These are phyloP conservation scores for Verticillium isaacii DNA, from an alignment of 2,329 filamentous ascomycete species.

Conservation along the genomic window DNA sequence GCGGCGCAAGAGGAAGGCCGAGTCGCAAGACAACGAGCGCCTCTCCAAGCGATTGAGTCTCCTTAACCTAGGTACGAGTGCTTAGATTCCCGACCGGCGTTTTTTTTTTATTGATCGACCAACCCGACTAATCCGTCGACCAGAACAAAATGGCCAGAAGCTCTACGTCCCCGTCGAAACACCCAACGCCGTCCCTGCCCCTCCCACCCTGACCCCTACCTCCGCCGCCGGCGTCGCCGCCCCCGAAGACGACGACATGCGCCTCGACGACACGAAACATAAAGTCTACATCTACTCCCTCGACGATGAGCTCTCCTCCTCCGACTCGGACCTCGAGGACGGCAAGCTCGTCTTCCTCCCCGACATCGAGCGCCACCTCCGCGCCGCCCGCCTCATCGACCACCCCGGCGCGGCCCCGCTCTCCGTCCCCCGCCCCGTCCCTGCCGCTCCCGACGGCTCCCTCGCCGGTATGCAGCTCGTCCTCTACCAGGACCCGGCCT, in stretches of 20 bases:
- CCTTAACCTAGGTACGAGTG: constrained; percentile 68
- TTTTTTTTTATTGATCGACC: constrained; percentile 2
- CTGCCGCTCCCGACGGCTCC: constrained; percentile 52
- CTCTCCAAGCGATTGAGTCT: constrained; percentile 80
- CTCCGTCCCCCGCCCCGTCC: constrained; percentile 55
- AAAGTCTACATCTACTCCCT: constrained; percentile 89
- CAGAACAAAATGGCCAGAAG: constrained; percentile 59
- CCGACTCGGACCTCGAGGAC: constrained; percentile 52
- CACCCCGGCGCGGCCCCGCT: constrained; percentile 49
- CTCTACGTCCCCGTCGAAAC: constrained; percentile 63
- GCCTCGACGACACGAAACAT: constrained; percentile 79
- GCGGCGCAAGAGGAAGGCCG: constrained; percentile 56
- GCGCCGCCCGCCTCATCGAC: constrained; percentile 63
- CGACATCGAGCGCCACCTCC: constrained; percentile 78
- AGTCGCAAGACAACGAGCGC: constrained; percentile 61
- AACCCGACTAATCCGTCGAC: constrained; percentile 13
- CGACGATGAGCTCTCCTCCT: constrained; percentile 72
- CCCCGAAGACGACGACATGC: constrained; percentile 61
- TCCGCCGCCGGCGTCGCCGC: constrained; percentile 9
- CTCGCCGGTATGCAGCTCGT: constrained; percentile 68
- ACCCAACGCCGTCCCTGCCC: constrained; percentile 18
- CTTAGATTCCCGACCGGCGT: constrained; percentile 9
- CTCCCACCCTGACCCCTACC: constrained; percentile 7
- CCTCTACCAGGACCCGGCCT: constrained; percentile 75
- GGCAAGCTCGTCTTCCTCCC: constrained; percentile 72